phyloP scores from a whole-genome alignment of 305 asterid species.

The Rubia tinctorum region DNA sequence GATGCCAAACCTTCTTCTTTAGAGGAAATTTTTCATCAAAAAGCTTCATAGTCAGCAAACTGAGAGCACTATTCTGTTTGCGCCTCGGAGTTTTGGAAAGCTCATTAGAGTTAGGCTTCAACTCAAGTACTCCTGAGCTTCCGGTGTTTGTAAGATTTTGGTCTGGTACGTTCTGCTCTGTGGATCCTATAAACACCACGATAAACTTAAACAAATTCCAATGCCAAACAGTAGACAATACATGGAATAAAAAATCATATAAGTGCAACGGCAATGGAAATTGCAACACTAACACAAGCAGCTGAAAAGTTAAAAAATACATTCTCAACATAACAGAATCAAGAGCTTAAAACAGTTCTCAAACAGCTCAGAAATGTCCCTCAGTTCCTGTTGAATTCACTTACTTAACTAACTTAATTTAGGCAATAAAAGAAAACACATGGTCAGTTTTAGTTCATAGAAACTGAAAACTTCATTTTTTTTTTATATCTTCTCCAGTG shows the following conservation, averaged over 20 bases:
- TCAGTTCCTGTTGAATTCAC: neutral
- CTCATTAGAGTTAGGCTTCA: constrained; percentile 23
- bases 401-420: neutral
- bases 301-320: neutral
- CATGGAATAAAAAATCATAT: neutral
- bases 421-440: neutral
- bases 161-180: constrained; percentile 33
- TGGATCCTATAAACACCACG: constrained; percentile 46
- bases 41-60: constrained; percentile 35
- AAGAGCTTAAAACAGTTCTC: neutral
- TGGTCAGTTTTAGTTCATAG: neutral
- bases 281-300: constrained; percentile 3
- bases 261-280: too few species aligned
- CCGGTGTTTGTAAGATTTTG: constrained; percentile 31
- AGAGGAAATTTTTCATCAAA: constrained; percentile 48
- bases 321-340: neutral
- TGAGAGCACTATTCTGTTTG: constrained; percentile 28
- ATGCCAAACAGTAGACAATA: constrained; percentile 13
- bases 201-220: constrained; percentile 26
- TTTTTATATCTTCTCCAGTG: neutral
- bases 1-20: constrained; percentile 53
- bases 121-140: constrained; percentile 24
- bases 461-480: neutral
- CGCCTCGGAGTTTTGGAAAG: constrained; percentile 23
- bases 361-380: neutral